Conservation (phyloP, 148 eudicot species). For the Vaccinium vitisidaea region DNA sequence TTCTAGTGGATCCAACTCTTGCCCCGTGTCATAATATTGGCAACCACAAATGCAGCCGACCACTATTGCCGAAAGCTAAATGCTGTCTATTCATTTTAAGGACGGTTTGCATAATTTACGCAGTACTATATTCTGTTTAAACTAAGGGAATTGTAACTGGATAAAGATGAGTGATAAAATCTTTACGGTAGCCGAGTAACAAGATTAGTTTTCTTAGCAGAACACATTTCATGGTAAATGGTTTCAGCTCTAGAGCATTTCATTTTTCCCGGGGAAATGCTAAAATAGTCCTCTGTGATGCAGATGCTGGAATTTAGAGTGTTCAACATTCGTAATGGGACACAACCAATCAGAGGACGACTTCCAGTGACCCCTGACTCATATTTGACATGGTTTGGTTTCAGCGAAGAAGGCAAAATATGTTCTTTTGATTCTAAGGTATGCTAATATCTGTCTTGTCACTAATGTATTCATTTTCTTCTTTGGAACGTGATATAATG, state of each 20-base stretch:
- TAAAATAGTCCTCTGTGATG: conserved; percentile 16
- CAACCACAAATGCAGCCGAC: not conserved
- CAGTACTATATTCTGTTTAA: not conserved
- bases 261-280: not conserved
- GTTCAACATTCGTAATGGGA: conserved; percentile 55
- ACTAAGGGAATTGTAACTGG: not conserved
- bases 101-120: not conserved
- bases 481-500: not conserved
- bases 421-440: conserved; percentile 96
- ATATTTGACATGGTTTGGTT: conserved; percentile 81
- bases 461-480: not conserved
- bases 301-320: conserved; percentile 93
- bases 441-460: conserved; percentile 18
- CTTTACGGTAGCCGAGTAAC: not conserved
- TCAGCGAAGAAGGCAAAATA: conserved; percentile 89
- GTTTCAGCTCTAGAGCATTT: conserved; percentile 7
- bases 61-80: not conserved
- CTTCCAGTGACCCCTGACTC: conserved; percentile 91
- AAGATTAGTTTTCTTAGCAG: not conserved
- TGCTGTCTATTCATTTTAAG: not conserved
- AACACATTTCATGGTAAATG: not conserved
- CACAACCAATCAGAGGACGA: conserved; percentile 62
- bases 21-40: not conserved
- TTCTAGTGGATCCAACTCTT: not conserved
- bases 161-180: conserved; percentile 1